phyloP scores from a whole-genome alignment of 345 rosid genomes.

The Conringia planisiliqua region DNA sequence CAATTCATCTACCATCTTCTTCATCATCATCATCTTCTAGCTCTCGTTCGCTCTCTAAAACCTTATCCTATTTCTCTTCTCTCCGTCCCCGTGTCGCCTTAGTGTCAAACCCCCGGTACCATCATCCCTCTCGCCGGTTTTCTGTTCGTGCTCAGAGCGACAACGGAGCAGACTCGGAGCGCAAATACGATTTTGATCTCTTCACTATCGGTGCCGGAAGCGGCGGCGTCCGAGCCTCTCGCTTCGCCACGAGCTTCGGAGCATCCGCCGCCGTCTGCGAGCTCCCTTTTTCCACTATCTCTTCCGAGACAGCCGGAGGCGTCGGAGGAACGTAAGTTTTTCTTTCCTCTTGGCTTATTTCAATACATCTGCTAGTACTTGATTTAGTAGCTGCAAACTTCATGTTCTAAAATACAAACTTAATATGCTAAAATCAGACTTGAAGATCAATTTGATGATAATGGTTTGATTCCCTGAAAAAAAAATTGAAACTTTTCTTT shows the following conservation, averaged over 20 bases:
- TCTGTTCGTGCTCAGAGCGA: constrained; percentile 47
- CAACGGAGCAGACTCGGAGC: constrained; percentile 58
- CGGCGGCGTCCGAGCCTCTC: constrained; percentile 96
- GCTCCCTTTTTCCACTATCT: constrained; percentile 85
- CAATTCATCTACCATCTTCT: constrained; percentile 26
- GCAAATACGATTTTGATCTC: constrained; percentile 81
- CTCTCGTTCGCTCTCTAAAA: constrained; percentile 32
- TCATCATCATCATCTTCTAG: constrained; percentile 28
- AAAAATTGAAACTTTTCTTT: neutral
- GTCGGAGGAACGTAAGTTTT: constrained; percentile 91
- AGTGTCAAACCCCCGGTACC: constrained; percentile 25
- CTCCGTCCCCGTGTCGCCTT: constrained; percentile 23
- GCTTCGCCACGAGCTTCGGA: constrained; percentile 81
- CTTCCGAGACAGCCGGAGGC: constrained; percentile 91
- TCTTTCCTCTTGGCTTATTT: neutral
- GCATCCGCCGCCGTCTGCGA: constrained; percentile 93
- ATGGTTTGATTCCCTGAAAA: neutral
- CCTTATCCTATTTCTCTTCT: constrained; percentile 33
- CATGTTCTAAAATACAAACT: too few relatives aligned
- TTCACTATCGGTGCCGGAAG: constrained; percentile 97
- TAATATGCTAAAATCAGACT: neutral
- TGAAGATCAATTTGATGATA: neutral
- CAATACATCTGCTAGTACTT: neutral
- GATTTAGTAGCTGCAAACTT: neutral
- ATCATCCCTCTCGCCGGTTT: constrained; percentile 35